Conservation (phyloP, 768 basidiomycete species). For the Termitomyces sp. region DNA sequence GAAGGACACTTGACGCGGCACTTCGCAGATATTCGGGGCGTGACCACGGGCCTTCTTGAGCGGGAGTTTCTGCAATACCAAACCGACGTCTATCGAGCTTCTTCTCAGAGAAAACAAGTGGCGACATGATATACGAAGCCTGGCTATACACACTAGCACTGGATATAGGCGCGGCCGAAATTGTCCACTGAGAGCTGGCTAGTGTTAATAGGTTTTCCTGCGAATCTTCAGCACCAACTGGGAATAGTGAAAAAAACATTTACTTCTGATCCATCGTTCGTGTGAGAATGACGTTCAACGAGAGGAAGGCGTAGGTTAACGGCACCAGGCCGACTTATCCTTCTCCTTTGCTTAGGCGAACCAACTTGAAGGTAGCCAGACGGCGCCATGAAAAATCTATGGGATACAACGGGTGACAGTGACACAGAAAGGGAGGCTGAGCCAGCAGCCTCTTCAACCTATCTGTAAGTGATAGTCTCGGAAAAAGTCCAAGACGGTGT, state of each 20-base stretch:
- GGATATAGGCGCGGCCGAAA: conserved; percentile 13
- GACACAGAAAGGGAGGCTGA: conserved; percentile 3
- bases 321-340: conserved; percentile 9
- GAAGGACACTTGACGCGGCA: conserved; percentile 1
- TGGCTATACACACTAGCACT: conserved; percentile 19
- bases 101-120: conserved; percentile 9
- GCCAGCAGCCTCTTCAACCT: conserved; percentile 12
- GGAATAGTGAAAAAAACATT: not conserved
- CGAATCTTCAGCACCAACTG: not conserved
- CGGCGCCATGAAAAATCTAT: conserved; percentile 3
- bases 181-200: conserved; percentile 12
- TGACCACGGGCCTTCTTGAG: conserved; percentile 12
- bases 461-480: not conserved
- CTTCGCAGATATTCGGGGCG: not conserved
- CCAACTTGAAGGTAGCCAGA: conserved; percentile 3
- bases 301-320: conserved; percentile 9
- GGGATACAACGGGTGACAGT: not conserved
- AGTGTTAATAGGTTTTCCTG: conserved; percentile 9
- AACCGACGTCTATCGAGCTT: conserved; percentile 16
- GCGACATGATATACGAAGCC: conserved; percentile 12
- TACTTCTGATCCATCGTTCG: conserved; percentile 2
- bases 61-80: conserved; percentile 15
- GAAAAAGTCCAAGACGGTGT: not conserved
- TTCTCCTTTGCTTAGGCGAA: not conserved
- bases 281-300: conserved; percentile 7